Conservation (phyloP, 177 flowering plant species). For the Telopea speciosissima region DNA sequence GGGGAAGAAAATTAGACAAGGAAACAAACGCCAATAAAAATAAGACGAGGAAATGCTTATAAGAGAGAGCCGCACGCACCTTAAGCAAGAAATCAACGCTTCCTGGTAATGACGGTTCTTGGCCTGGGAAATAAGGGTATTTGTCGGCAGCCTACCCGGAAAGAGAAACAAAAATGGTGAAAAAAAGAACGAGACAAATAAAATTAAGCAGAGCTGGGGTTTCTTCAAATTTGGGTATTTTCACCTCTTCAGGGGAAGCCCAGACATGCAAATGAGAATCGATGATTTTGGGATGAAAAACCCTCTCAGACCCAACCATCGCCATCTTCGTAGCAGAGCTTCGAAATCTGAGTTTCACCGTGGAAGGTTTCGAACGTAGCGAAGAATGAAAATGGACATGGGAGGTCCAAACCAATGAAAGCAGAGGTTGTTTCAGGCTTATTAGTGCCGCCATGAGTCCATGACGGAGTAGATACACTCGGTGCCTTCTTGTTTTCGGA, state of each 20-base stretch:
- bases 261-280: neutral
- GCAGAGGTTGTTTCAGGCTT: neutral
- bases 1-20: too few species aligned
- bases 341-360: neutral
- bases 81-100: neutral
- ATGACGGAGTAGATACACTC: too few species aligned
- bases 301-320: neutral
- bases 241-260: neutral
- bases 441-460: neutral
- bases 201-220: neutral
- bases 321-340: neutral
- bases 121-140: neutral
- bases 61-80: neutral
- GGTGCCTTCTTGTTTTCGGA: too few species aligned
- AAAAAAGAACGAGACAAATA: too few species aligned
- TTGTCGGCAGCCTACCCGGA: neutral
- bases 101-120: neutral
- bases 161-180: neutral
- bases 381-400: neutral
- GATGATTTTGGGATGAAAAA: neutral
- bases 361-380: neutral
- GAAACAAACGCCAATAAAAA: too few species aligned
- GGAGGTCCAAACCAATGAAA: neutral
- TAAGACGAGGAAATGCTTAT: neutral
- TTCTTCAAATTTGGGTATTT: neutral